A percentile compares a stretch with the other conserved stretches of the same genome.
Evolutionary conservation across 75 land plant species (phyloP).

Genomic region (Chamaecyparis obtusa): DNA sequence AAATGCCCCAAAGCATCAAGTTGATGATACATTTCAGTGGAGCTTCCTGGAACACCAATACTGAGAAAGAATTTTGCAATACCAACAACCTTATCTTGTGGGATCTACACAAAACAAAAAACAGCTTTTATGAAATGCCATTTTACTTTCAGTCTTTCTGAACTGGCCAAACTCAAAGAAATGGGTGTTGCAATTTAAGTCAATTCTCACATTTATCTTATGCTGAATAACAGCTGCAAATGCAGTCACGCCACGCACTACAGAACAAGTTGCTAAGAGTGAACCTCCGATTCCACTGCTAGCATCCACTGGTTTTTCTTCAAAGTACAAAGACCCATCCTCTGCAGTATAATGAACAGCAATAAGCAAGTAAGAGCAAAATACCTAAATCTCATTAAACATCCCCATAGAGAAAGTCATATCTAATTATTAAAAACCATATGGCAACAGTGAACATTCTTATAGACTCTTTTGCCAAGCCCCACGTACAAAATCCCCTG

Average conservation of each 20-base stretch:
- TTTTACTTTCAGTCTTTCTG: not conserved
- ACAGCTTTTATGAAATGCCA: not conserved
- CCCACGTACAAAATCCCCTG: not conserved
- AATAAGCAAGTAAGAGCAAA: not conserved
- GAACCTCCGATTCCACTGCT: slow-evolving; percentile 36
- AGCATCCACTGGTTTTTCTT: slow-evolving; percentile 55
- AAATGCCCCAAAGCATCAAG: slow-evolving; percentile 56
- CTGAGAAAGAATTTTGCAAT: slow-evolving; percentile 75
- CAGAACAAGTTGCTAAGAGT: slow-evolving; percentile 59
- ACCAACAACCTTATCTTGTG: slow-evolving; percentile 65
- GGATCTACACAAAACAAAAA: slow-evolving; percentile 41
- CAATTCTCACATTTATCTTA: slow-evolving; percentile 43
- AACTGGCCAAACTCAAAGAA: not conserved
- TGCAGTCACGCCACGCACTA: slow-evolving; percentile 57
- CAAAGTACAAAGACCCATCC: slow-evolving; percentile 69
- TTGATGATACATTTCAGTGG: slow-evolving; percentile 58
- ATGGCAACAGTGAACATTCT: not conserved
- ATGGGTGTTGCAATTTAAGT: not conserved
- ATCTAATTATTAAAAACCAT: not conserved
- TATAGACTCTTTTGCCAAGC: not conserved
- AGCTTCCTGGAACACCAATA: slow-evolving; percentile 58
- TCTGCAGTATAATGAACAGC: slow-evolving; percentile 25
- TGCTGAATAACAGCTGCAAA: slow-evolving; percentile 50
- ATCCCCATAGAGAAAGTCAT: not conserved
- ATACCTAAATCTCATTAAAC: not conserved